Evolutionary conservation across 768 basidiomycete species (phyloP).

Genomic region (Leccinum ochraceum): DNA sequence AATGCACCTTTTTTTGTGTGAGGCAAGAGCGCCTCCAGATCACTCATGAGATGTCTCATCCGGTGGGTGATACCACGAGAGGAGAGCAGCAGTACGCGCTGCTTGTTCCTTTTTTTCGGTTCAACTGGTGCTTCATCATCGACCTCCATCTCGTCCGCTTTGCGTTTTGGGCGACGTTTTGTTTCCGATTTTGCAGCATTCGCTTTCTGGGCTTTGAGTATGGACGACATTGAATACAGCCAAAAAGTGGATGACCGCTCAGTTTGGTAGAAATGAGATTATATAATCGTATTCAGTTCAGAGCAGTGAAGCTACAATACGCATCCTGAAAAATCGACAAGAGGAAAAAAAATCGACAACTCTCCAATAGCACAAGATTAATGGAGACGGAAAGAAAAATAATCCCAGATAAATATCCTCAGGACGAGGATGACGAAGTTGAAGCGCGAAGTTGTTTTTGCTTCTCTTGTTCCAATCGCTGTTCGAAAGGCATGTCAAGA

Average conservation of each 20-base stretch:
- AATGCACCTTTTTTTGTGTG: slow-evolving; percentile 93
- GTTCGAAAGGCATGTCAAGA: slow-evolving; percentile 13
- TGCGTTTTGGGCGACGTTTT: slow-evolving; percentile 57
- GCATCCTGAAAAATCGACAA: slow-evolving; percentile 7
- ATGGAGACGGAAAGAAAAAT: neutral
- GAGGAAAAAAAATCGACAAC: neutral
- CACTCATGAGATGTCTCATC: slow-evolving; percentile 97
- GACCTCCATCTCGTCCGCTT: slow-evolving; percentile 61
- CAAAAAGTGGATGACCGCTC: neutral
- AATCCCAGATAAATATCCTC: slow-evolving; percentile 11
- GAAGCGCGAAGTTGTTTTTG: slow-evolving; percentile 68
- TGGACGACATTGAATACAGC: slow-evolving; percentile 52
- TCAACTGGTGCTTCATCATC: slow-evolving; percentile 45
- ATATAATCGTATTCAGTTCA: slow-evolving; percentile 23
- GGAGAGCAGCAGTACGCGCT: slow-evolving; percentile 89
- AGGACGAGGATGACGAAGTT: slow-evolving; percentile 31
- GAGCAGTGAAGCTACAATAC: neutral
- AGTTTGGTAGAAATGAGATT: slow-evolving; percentile 12
- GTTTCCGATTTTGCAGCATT: slow-evolving; percentile 52
- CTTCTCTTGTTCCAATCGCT: slow-evolving; percentile 89
- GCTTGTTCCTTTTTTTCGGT: slow-evolving; percentile 82
- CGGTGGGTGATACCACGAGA: slow-evolving; percentile 94
- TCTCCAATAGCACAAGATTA: slow-evolving; percentile 3
- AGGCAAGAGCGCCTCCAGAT: slow-evolving; percentile 85
- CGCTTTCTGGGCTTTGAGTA: slow-evolving; percentile 60